phyloP scores from a whole-genome alignment of 805 yeast genomes.

The Candida yuanshanica region DNA sequence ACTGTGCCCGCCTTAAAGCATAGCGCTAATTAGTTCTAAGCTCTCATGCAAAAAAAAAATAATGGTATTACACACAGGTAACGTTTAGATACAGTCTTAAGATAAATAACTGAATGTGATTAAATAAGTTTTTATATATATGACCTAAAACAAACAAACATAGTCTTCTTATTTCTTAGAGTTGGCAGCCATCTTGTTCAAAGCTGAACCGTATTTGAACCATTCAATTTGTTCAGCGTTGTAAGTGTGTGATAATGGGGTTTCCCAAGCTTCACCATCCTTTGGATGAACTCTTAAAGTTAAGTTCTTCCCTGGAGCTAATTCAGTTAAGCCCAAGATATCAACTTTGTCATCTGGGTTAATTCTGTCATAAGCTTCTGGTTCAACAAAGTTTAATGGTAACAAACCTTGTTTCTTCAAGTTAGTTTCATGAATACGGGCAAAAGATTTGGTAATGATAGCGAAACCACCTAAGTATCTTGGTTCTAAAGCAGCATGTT shows the following conservation, averaged over 20 bases:
- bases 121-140: background rate
- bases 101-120: background rate
- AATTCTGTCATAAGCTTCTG: slow-evolving; percentile 90
- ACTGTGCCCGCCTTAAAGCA: too few relatives aligned
- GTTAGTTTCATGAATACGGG: slow-evolving; percentile 99
- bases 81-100: too few relatives aligned
- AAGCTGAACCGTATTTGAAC: slow-evolving; percentile 99
- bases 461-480: slow-evolving; percentile 98
- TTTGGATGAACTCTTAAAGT: slow-evolving; percentile 67
- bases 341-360: slow-evolving; percentile 87
- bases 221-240: slow-evolving; percentile 96
- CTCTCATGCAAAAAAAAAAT: too few relatives aligned
- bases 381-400: slow-evolving; percentile 90
- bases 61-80: too few relatives aligned
- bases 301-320: slow-evolving; percentile 91
- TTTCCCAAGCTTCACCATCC: slow-evolving; percentile 80
- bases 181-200: slow-evolving; percentile 81
- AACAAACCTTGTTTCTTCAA: slow-evolving; percentile 98
- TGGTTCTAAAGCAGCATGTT: slow-evolving; percentile 99
- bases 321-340: slow-evolving; percentile 72
- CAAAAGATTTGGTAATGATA: slow-evolving; percentile 95
- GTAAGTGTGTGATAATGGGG: slow-evolving; percentile 93
- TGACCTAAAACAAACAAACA: background rate
- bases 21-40: too few relatives aligned
- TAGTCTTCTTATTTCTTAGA: slow-evolving; percentile 15